phyloP scores from a whole-genome alignment of 495 filamentous ascomycete species.

The Aspergillus nanangensis region DNA sequence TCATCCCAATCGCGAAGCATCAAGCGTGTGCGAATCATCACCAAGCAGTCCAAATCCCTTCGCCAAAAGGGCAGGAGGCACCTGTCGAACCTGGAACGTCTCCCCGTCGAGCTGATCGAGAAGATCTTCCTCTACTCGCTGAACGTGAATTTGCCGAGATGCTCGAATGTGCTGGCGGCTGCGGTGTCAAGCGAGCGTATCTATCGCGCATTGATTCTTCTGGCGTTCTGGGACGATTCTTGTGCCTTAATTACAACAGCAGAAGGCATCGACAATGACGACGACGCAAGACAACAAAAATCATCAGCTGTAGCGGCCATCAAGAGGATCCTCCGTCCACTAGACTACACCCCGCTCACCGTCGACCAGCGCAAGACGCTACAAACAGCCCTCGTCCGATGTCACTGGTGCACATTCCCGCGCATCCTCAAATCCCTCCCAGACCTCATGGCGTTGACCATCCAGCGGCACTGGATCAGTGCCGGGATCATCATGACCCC shows the following conservation, averaged over 20 bases:
- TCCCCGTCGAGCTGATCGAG: conserved; percentile 52
- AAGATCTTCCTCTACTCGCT: conserved; percentile 47
- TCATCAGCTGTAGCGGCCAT: conserved; percentile 12
- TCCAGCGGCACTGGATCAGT: conserved; percentile 31
- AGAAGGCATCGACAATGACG: too few relatives aligned
- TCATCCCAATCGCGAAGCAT: conserved; percentile 8
- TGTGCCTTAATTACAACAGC: too few relatives aligned
- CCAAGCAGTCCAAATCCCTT: conserved; percentile 6
- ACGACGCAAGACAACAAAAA: too few relatives aligned
- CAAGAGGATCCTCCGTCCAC: conserved; percentile 23
- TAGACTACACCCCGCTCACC: conserved; percentile 25
- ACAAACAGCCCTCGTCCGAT: conserved; percentile 29
- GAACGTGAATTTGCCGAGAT: conserved; percentile 43
- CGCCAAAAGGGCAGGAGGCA: conserved; percentile 8
- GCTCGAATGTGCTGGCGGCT: conserved; percentile 32
- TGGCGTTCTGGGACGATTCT: conserved; percentile 37
- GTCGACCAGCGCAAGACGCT: conserved; percentile 19
- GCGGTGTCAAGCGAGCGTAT: conserved; percentile 39
- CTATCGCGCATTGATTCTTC: conserved; percentile 33
- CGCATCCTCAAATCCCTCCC: conserved; percentile 29
- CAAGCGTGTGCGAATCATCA: conserved; percentile 12
- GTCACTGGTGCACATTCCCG: conserved; percentile 34
- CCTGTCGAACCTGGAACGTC: conserved; percentile 40
- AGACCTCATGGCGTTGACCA: conserved; percentile 25
- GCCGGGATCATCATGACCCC: conserved; percentile 21